Evolutionary conservation across 73 alveolate species (phyloP), one percentile per base, ranked within the genome.

Genomic region (Durusdinium trenchii): DNA sequence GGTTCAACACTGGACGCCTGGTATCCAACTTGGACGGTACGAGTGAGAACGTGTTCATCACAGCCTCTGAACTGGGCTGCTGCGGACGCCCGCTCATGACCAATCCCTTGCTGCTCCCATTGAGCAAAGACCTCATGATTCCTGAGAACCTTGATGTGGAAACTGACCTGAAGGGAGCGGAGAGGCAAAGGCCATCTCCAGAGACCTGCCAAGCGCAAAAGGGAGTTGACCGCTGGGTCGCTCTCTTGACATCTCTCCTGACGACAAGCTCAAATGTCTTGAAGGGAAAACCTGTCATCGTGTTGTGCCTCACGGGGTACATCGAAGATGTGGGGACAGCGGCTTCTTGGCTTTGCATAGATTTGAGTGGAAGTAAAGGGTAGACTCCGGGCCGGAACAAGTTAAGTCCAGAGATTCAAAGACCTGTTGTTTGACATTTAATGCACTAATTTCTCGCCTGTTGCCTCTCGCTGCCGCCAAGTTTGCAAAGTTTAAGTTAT

Each of bases 291-390:
- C 91, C 91, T 0, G 16, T 20, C 48, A 81, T 81, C 14, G 71
- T 81, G 46, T 48, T 81, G 40, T 47, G 50, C 91, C 69, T 81
- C n/a, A 81, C 91, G 4, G 62, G 69, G 35, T 81, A 81, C 47
- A 28, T 81, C 9, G 91, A 81, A 67, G 91, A 81, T 47, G 50
- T 81, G 0, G 91, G 91, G 2, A 30, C 46, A 5, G 62, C 91
- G 0, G 91, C 32, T 81, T 46, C 91, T 81, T 43, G 91, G 54
- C 35, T 23, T 45, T 2, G 14, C 42, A 1, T 2, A 3, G 4
- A 60, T 62, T n/a, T n/a, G n/a, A n/a, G 10, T 47, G 64, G 90
- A 23, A 3, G 7, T n/a, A n/a, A n/a, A n/a, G n/a, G n/a, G n/a
- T n/a, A n/a, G n/a, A n/a, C n/a, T n/a, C n/a, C n/a, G n/a, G n/a